Conservation (phyloP, 768 basidiomycete genomes). For the Cystofilobasidium macerans region DNA sequence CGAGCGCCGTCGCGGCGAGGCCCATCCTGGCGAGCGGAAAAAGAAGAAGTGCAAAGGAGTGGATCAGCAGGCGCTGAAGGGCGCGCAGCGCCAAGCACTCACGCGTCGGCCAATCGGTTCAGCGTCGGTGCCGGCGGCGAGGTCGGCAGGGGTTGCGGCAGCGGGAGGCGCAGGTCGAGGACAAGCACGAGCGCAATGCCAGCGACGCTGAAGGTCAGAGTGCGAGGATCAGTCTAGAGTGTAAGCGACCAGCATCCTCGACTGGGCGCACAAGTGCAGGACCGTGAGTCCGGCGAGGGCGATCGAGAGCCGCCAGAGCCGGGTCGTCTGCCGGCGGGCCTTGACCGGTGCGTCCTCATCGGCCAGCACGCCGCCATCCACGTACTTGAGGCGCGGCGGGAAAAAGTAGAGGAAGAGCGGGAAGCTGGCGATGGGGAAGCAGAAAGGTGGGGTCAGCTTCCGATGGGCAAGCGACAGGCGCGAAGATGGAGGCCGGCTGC, state of each 20-base stretch:
- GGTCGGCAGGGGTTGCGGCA: neutral
- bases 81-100: neutral
- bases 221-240: neutral
- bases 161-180: neutral
- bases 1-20: conserved; percentile 62
- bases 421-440: conserved; percentile 46
- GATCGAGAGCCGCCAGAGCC: neutral
- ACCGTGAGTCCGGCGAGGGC: neutral
- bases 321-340: neutral
- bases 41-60: neutral
- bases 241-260: neutral
- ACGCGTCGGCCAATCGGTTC: conserved; percentile 11
- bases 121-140: neutral
- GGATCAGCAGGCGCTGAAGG: neutral
- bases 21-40: conserved; percentile 48
- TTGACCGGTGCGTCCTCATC: conserved; percentile 45
- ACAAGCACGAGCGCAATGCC: neutral
- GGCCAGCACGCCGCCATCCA: neutral
- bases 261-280: conserved; percentile 3
- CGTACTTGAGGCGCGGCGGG: conserved; percentile 68
- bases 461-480: neutral
- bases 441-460: neutral
- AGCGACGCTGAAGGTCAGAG: neutral
- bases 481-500: conserved; percentile 35
- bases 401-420: conserved; percentile 88